Percentiles rank a stretch among this genome's conserved stretches.
Evolutionary conservation across 805 yeast species (phyloP).

Genomic region (Ogataea saltuana): DNA sequence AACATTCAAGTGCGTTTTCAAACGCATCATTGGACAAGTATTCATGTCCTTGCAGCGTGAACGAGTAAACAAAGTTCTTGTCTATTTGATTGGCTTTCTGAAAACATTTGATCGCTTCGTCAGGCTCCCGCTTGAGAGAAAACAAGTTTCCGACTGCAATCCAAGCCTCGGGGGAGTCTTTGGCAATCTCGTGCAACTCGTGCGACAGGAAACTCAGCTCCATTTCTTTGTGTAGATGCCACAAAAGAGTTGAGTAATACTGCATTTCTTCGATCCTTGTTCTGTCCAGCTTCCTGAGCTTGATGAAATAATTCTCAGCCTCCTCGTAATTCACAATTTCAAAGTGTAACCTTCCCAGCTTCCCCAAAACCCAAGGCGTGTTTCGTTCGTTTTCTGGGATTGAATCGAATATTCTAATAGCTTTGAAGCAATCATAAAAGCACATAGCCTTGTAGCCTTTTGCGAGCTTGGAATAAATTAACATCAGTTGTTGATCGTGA

Average conservation of each 20-base stretch:
- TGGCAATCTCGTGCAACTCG: constrained; percentile 67
- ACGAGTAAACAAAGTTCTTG: constrained; percentile 77
- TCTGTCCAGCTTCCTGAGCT: constrained; percentile 67
- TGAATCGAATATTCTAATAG: constrained; percentile 65
- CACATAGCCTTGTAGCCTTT: constrained; percentile 60
- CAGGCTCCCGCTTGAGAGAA: constrained; percentile 79
- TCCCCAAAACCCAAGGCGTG: constrained; percentile 84
- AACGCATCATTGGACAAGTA: constrained; percentile 83
- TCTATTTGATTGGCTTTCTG: constrained; percentile 66
- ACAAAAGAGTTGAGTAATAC: constrained; percentile 80
- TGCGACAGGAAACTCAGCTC: constrained; percentile 81
- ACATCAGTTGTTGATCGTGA: constrained; percentile 43
- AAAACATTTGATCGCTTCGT: constrained; percentile 87
- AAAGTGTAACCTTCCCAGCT: constrained; percentile 77
- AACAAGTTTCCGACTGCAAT: constrained; percentile 87
- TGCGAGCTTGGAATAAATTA: constrained; percentile 55
- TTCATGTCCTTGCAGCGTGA: constrained; percentile 94
- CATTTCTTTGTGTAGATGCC: constrained; percentile 86
- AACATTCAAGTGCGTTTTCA: constrained; percentile 83
- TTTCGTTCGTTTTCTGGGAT: constrained; percentile 63
- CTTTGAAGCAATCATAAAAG: constrained; percentile 75
- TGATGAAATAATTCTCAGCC: constrained; percentile 62
- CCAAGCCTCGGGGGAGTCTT: constrained; percentile 81
- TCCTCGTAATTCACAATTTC: constrained; percentile 85
- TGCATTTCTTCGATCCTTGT: constrained; percentile 89